Percentiles rank a stretch among this genome's conserved stretches.
Evolutionary conservation across 1,284 basidiomycete species (phyloP).

Genomic region (Phylloboletellus chloephorus): DNA sequence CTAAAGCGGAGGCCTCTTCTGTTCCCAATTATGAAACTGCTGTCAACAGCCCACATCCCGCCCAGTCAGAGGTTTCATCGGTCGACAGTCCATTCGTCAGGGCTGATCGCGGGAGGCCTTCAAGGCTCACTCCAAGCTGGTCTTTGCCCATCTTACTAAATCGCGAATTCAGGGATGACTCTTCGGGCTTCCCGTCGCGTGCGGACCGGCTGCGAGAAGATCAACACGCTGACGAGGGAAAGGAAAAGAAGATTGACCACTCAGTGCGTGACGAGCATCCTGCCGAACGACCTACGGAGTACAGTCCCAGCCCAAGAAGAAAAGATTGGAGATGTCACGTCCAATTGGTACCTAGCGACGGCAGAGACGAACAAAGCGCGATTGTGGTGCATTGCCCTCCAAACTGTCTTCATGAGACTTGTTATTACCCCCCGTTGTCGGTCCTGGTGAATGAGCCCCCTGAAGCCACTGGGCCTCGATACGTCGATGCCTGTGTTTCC

Average conservation of each 20-base stretch:
- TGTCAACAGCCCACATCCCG: neutral
- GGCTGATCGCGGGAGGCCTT: conserved; percentile 20
- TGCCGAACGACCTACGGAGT: conserved; percentile 1
- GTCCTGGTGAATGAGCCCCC: neutral
- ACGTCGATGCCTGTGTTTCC: conserved; percentile 27
- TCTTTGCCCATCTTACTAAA: conserved; percentile 22
- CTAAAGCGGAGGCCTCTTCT: conserved; percentile 7
- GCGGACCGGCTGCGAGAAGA: conserved; percentile 1
- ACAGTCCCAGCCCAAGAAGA: conserved; percentile 4
- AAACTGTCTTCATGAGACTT: conserved; percentile 20
- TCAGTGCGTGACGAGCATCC: conserved; percentile 1
- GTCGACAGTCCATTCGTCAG: conserved; percentile 20
- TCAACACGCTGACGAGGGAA: conserved; percentile 1
- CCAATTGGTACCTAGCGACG: conserved; percentile 21
- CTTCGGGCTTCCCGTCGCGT: conserved; percentile 1
- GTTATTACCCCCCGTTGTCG: conserved; percentile 3
- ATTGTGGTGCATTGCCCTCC: conserved; percentile 24
- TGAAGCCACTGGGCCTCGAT: conserved; percentile 8
- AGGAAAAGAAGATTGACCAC: neutral
- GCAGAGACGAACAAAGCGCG: conserved; percentile 10
- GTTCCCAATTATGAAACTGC: neutral
- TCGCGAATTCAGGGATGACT: conserved; percentile 1
- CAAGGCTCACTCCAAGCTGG: conserved; percentile 16
- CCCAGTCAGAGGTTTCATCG: neutral
- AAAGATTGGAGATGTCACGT: conserved; percentile 20